Conservation (phyloP, 345 rosid species). For the Citrus reticulata region DNA sequence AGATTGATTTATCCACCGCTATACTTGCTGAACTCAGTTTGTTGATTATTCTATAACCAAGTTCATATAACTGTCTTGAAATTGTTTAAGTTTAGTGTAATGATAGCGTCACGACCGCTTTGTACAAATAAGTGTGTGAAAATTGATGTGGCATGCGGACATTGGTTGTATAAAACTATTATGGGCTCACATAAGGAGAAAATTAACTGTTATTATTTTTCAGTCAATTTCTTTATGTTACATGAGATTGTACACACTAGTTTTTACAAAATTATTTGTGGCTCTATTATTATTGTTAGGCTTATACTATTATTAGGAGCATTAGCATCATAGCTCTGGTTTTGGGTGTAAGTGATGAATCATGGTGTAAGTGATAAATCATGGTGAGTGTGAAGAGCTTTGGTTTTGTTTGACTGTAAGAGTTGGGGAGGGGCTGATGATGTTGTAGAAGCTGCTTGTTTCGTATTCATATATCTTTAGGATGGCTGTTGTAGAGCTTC, state of each 20-base stretch:
- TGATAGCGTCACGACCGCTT: no score
- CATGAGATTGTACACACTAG: no score
- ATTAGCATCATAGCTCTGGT: background rate
- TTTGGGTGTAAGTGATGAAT: background rate
- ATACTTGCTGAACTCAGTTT: background rate
- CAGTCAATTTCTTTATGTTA: no score
- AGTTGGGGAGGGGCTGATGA: background rate
- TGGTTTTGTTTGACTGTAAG: background rate
- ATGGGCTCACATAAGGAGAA: no score
- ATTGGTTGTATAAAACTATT: no score
- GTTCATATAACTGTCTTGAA: background rate
- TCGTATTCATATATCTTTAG: background rate
- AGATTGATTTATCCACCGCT: background rate
- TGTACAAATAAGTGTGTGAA: no score
- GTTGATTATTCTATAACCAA: background rate
- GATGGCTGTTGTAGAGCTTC: background rate
- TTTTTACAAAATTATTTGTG: no score
- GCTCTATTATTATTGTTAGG: no score
- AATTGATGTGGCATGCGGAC: no score
- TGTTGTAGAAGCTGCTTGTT: background rate
- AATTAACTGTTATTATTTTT: no score
- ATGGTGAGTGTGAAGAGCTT: background rate
- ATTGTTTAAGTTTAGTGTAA: background rate
- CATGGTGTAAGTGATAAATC: background rate
- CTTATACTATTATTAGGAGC: no score